These are phyloP conservation scores for Gossypium trilobum DNA, from an alignment of 441 rosid species.

Conservation along the genomic window DNA sequence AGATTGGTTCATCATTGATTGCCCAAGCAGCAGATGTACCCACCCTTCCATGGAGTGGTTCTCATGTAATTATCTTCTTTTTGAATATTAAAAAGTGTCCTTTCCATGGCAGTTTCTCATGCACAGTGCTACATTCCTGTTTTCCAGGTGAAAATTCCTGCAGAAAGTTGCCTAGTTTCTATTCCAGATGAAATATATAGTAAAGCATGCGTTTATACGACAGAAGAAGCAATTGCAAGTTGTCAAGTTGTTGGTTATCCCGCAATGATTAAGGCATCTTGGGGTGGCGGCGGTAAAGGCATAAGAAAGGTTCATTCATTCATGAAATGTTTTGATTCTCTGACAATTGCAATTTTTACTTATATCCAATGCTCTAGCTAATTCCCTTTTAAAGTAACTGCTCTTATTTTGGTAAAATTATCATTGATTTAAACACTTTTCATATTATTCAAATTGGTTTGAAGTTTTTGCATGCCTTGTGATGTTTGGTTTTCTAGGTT, in stretches of 20 bases:
- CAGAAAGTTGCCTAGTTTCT: slow-evolving; percentile 62
- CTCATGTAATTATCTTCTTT: slow-evolving; percentile 51
- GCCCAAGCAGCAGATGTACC: slow-evolving; percentile 99
- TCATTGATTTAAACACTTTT: not conserved
- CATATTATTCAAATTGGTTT: not conserved
- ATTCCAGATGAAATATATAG: slow-evolving; percentile 86
- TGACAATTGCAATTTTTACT: not conserved
- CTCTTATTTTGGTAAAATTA: slow-evolving; percentile 2
- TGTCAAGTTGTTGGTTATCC: slow-evolving; percentile 99
- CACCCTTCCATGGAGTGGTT: slow-evolving; percentile 99
- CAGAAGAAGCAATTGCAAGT: slow-evolving; percentile 96
- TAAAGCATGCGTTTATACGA: slow-evolving; percentile 91
- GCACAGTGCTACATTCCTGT: slow-evolving; percentile 17
- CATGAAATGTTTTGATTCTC: not conserved
- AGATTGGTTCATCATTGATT: slow-evolving; percentile 97
- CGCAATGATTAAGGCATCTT: slow-evolving; percentile 99
- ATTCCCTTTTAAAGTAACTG: not conserved
- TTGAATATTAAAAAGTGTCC: slow-evolving; percentile 6
- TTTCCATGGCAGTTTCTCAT: slow-evolving; percentile 15
- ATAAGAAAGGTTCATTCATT: slow-evolving; percentile 77
- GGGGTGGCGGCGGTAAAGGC: slow-evolving; percentile 99
- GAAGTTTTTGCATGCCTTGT: slow-evolving; percentile 1
- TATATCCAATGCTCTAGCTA: not conserved
- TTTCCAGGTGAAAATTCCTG: slow-evolving; percentile 76
- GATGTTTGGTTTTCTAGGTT: slow-evolving; percentile 41